Evolutionary conservation across 768 basidiomycete species (phyloP).

Genomic region (Russula compacta): DNA sequence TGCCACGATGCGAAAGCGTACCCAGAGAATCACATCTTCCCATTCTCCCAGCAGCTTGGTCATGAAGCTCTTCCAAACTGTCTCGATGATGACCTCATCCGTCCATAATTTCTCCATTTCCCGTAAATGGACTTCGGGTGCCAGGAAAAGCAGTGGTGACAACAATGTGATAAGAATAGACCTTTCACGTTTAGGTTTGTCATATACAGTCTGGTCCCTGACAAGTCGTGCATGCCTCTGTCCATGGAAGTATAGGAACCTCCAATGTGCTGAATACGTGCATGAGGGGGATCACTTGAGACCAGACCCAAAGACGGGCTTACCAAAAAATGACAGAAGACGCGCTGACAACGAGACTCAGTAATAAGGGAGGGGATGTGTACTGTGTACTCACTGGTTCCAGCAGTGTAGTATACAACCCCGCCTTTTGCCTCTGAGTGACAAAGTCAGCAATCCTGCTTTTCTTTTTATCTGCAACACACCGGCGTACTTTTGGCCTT

Average conservation of each 20-base stretch:
- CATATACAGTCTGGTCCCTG: not conserved
- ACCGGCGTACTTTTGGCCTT: constrained; percentile 2
- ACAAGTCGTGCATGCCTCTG: constrained; percentile 5
- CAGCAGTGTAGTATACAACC: not conserved
- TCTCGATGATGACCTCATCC: constrained; percentile 4
- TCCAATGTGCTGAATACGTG: constrained; percentile 7
- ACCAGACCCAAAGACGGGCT: not conserved
- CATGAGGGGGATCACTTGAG: not conserved
- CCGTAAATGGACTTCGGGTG: constrained; percentile 6
- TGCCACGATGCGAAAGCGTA: not conserved
- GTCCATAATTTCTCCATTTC: constrained; percentile 7
- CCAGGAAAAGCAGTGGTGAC: constrained; percentile 10
- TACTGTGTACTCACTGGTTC: not conserved
- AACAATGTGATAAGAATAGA: constrained; percentile 6
- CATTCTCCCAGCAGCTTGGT: constrained; percentile 2
- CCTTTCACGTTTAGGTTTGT: not conserved
- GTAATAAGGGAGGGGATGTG: not conserved
- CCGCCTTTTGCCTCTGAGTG: not conserved
- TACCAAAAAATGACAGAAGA: constrained; percentile 9
- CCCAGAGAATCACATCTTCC: constrained; percentile 9
- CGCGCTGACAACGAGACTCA: not conserved
- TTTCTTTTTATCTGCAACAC: no score
- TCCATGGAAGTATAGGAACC: constrained; percentile 13
- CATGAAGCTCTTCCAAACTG: constrained; percentile 8
- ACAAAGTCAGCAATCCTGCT: not conserved